Conservation (phyloP, 2,329 filamentous ascomycete species). For the Cercospora sp. region DNA sequence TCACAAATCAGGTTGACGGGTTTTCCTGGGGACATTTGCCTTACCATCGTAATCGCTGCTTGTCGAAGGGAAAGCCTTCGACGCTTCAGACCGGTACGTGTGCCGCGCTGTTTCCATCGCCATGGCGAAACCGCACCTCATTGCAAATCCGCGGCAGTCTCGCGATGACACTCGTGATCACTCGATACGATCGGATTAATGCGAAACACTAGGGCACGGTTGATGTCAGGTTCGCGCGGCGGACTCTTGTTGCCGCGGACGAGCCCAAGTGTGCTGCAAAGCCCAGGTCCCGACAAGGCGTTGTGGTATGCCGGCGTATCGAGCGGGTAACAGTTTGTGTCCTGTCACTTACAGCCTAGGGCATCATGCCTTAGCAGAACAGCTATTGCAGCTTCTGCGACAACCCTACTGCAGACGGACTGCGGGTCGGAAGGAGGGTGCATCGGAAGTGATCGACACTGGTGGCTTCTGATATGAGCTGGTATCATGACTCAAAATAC, state of each 20-base stretch:
- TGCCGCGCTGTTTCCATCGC: not conserved
- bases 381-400: constrained; percentile 12
- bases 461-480: constrained; percentile 2
- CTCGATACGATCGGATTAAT: not conserved
- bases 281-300: not conserved
- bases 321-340: not conserved
- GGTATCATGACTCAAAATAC: constrained; percentile 2
- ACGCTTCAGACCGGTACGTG: not conserved
- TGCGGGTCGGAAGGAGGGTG: not conserved
- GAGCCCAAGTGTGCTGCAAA: not conserved
- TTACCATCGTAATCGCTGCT: not conserved
- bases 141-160: not conserved
- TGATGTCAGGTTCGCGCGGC: not conserved
- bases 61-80: not conserved
- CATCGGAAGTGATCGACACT: constrained; percentile 8
- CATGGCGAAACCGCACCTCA: not conserved
- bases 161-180: not conserved
- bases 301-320: not conserved
- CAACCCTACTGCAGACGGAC: constrained; percentile 4
- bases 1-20: not conserved
- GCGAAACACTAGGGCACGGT: not conserved
- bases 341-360: not conserved
- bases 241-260: not conserved
- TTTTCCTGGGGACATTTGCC: not conserved
- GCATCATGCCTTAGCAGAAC: constrained; percentile 5